These are phyloP conservation scores for Ceratobasidium sp. DNA, from an alignment of 1,284 basidiomycete species.

Conservation along the genomic window DNA sequence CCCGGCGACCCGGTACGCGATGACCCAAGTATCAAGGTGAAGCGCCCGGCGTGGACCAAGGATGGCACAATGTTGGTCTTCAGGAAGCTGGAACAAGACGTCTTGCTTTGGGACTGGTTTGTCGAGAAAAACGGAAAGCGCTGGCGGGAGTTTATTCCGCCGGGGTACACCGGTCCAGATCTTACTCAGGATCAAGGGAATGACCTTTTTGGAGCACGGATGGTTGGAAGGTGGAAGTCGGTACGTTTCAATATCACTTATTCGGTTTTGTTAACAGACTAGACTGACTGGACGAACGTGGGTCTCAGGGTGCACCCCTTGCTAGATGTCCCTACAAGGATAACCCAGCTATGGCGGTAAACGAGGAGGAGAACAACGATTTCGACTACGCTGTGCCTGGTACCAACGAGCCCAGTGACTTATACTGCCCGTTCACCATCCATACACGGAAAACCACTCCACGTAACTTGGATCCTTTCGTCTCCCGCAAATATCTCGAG, in stretches of 20 bases:
- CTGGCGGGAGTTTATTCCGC: slow-evolving; percentile 13
- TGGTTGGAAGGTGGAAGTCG: slow-evolving; percentile 52
- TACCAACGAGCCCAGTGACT: slow-evolving; percentile 30
- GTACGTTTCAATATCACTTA: not conserved
- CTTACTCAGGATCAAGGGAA: slow-evolving; percentile 45
- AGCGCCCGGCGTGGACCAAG: slow-evolving; percentile 51
- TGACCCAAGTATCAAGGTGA: not conserved
- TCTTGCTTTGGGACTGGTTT: slow-evolving; percentile 50
- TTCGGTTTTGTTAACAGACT: not conserved
- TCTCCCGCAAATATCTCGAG: slow-evolving; percentile 47
- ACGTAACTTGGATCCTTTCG: slow-evolving; percentile 51
- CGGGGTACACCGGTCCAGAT: not conserved
- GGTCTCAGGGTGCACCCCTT: slow-evolving; percentile 52
- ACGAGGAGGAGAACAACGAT: slow-evolving; percentile 50
- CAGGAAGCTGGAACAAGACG: slow-evolving; percentile 55
- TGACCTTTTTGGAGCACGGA: slow-evolving; percentile 51
- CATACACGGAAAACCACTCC: slow-evolving; percentile 54
- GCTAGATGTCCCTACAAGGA: slow-evolving; percentile 49
- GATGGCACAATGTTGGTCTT: slow-evolving; percentile 56
- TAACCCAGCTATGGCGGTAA: slow-evolving; percentile 40
- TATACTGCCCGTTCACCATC: slow-evolving; percentile 53
- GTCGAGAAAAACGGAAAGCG: slow-evolving; percentile 43
- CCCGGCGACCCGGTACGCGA: slow-evolving; percentile 25
- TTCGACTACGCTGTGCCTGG: slow-evolving; percentile 51
- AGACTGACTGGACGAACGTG: slow-evolving; percentile 1